These are phyloP conservation scores for Colletotrichum spaethianum DNA, from an alignment of 2,329 filamentous ascomycete genomes.

Conservation along the genomic window DNA sequence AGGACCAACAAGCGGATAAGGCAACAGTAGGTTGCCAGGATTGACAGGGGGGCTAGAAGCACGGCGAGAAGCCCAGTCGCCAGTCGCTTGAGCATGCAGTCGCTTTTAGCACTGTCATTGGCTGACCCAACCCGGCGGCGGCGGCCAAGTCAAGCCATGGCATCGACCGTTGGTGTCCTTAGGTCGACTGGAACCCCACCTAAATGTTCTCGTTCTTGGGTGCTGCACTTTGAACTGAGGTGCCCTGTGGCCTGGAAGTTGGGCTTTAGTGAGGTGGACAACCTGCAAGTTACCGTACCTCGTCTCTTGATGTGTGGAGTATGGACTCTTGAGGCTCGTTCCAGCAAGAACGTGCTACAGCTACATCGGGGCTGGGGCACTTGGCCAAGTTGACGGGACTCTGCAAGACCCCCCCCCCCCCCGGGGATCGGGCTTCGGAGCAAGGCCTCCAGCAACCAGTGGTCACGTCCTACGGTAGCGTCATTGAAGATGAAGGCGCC, in stretches of 20 bases:
- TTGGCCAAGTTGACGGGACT: too few relatives aligned
- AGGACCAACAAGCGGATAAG: neutral
- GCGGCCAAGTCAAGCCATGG: slow-evolving; percentile 6
- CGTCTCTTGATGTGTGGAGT: too few relatives aligned
- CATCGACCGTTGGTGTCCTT: neutral
- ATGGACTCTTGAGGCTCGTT: too few relatives aligned
- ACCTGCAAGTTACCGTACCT: too few relatives aligned
- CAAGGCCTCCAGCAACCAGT: neutral
- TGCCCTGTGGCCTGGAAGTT: neutral
- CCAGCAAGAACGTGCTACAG: too few relatives aligned
- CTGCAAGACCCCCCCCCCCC: too few relatives aligned
- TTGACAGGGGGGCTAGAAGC: slow-evolving; percentile 3
- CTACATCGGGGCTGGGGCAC: too few relatives aligned
- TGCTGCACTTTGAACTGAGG: neutral
- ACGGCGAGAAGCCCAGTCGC: slow-evolving; percentile 3
- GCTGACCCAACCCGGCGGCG: slow-evolving; percentile 6
- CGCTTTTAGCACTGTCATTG: slow-evolving; percentile 21
- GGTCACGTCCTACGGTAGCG: neutral
- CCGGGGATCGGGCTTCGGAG: neutral
- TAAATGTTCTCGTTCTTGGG: neutral
- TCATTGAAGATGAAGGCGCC: too few relatives aligned
- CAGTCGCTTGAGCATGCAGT: slow-evolving; percentile 38
- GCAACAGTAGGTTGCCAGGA: neutral
- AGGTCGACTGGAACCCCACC: neutral
- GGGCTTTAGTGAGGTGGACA: neutral